Evolutionary conservation across 1,139 yeast species (phyloP).

Genomic region (Torulaspora pretoriensis): DNA sequence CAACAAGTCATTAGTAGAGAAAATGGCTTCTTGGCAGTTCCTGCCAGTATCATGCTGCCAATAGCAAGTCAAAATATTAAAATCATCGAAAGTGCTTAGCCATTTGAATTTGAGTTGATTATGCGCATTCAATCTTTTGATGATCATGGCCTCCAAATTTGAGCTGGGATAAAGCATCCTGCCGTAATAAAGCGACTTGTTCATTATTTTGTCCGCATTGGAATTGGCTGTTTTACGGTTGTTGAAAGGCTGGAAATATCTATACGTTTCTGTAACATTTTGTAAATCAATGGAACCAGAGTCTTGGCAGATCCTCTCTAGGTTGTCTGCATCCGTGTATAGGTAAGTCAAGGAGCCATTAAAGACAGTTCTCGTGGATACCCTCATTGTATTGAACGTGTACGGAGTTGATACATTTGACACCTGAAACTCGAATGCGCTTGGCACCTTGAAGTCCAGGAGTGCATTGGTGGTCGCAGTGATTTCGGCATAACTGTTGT

Average conservation of each 20-base stretch:
- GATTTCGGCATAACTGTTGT: slow-evolving; percentile 69
- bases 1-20: slow-evolving; percentile 86
- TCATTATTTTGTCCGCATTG: neutral
- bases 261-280: slow-evolving; percentile 75
- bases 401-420: slow-evolving; percentile 68
- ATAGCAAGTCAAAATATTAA: slow-evolving; percentile 60
- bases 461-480: slow-evolving; percentile 62
- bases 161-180: slow-evolving; percentile 86
- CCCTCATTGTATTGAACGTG: slow-evolving; percentile 71
- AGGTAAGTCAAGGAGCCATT: slow-evolving; percentile 83
- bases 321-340: slow-evolving; percentile 57
- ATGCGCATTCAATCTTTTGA: slow-evolving; percentile 54
- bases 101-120: slow-evolving; percentile 67
- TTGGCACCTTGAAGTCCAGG: slow-evolving; percentile 71
- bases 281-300: slow-evolving; percentile 58
- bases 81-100: slow-evolving; percentile 60
- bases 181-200: slow-evolving; percentile 57
- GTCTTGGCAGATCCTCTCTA: slow-evolving; percentile 46
- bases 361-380: slow-evolving; percentile 63
- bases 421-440: slow-evolving; percentile 60
- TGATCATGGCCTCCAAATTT: slow-evolving; percentile 81
- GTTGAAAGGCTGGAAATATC: slow-evolving; percentile 50
- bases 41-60: slow-evolving; percentile 65
- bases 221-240: slow-evolving; percentile 7
- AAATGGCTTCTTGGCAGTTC: slow-evolving; percentile 70